Evolutionary conservation across 2,329 filamentous ascomycete genomes (phyloP), one percentile per base, ranked within the genome.

Genomic region (Ciborinia camelliae): DNA sequence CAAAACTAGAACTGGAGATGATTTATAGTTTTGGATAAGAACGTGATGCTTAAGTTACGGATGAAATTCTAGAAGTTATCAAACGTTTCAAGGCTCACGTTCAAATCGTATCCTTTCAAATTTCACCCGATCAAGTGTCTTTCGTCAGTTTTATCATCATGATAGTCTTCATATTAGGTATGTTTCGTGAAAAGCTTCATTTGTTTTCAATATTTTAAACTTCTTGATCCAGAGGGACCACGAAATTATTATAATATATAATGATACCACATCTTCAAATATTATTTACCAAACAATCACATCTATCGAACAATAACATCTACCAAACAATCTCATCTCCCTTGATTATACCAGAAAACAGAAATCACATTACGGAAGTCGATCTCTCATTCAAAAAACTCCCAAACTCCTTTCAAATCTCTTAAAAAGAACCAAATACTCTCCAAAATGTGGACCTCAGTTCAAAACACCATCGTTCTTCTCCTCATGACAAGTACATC

Each of bases 371-470:
- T 12, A 2, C 26, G 26, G 43, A 43, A n/a, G 10, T 63, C 47
- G 39, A 28, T 4, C 39, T 18, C 23, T 30, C 26, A 4, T n/a
- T 39, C 30, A 37, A n/a, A 52, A 12, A 6, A 55, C 8, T 12
- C 41, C 26, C 23, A 26, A 30, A 48, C 37, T 39, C 60, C 12
- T 47, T 55, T 47, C 1, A 15, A 35, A 20, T 37, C n/a, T 39
- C 28, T 23, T 5, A 39, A 14, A 10, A 35, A 37, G 5, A 14
- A 57, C 41, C 4, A 30, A 15, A 7, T 18, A 30, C 4, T 32
- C 30, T n/a, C 9, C 60, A 63, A 37, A 18, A 63, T 63, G 60
- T 51, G 15, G 20, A 37, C 28, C 23, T 63, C 35, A 6, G 48
- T 55, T n/a, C 30, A 45, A n/a, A 55, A 8, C 15, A 30, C 41